Conservation (phyloP, 2,329 filamentous ascomycete species). For the Curvularia lunata region DNA sequence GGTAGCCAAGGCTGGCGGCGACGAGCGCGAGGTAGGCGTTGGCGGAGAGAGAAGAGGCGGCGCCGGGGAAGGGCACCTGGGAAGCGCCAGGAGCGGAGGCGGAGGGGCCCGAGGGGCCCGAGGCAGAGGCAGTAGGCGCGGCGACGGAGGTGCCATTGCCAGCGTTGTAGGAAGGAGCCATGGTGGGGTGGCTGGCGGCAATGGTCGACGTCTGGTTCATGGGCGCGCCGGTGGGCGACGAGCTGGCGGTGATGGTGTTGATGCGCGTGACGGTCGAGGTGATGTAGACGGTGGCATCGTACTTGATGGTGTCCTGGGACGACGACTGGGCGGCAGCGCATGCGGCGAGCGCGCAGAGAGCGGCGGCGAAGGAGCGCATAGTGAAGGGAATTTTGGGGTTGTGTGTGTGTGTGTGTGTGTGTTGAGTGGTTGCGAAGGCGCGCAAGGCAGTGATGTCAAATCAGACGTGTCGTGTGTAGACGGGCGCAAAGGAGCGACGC, state of each 20-base stretch:
- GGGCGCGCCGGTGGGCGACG: conserved; percentile 34
- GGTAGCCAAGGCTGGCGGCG: conserved; percentile 43
- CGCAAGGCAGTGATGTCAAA: conserved; percentile 10
- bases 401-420: conserved; percentile 9
- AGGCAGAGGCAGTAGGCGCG: conserved; percentile 4
- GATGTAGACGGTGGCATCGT: conserved; percentile 47
- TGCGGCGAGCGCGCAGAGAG: conserved; percentile 45
- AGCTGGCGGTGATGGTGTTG: conserved; percentile 47
- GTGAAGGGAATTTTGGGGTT: conserved; percentile 26
- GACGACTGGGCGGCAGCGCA: conserved; percentile 36
- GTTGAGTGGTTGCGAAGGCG: conserved; percentile 8
- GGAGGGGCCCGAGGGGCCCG: conserved; percentile 15
- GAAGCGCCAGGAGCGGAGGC: conserved; percentile 12
- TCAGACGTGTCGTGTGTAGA: conserved; percentile 12
- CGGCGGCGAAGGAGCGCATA: conserved; percentile 46
- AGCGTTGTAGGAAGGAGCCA: conserved; percentile 24
- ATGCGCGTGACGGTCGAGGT: conserved; percentile 49
- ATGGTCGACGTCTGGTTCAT: conserved; percentile 46
- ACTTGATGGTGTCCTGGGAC: conserved; percentile 15
- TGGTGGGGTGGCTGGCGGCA: conserved; percentile 25
- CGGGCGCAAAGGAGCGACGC: conserved; percentile 20
- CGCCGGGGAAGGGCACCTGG: conserved; percentile 40
- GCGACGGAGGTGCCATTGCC: conserved; percentile 30
- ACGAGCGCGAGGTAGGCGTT: conserved; percentile 41
- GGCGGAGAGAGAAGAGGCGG: conserved; percentile 40